phyloP scores from a whole-genome alignment of 768 basidiomycete genomes.

The Suillus brevipes region DNA sequence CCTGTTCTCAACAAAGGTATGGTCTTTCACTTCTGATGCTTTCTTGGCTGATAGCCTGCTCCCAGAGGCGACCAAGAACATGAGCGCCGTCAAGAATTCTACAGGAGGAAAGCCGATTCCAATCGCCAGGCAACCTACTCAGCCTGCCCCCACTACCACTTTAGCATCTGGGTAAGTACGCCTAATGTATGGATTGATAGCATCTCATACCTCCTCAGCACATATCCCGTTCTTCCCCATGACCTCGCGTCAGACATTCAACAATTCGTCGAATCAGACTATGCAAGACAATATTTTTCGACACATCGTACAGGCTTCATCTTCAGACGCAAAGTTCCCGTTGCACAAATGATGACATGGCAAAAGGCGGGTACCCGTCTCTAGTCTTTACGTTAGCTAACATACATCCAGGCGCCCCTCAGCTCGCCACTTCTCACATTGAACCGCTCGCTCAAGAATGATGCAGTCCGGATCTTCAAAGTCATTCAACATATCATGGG shows the following conservation, averaged over 20 bases:
- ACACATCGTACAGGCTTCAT: slow-evolving; percentile 89
- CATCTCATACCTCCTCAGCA: slow-evolving; percentile 42
- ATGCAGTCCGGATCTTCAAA: slow-evolving; percentile 85
- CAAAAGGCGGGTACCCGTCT: slow-evolving; percentile 59
- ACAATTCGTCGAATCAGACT: slow-evolving; percentile 84
- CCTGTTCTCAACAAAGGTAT: slow-evolving; percentile 73
- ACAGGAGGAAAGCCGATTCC: slow-evolving; percentile 62
- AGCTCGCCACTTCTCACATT: slow-evolving; percentile 73
- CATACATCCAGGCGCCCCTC: slow-evolving; percentile 51
- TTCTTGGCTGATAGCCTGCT: slow-evolving; percentile 2
- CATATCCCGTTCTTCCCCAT: slow-evolving; percentile 74
- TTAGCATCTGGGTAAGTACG: slow-evolving; percentile 64
- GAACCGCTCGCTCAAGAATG: slow-evolving; percentile 63
- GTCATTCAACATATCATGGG: slow-evolving; percentile 93
- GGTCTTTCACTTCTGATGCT: slow-evolving; percentile 16
- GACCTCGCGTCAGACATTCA: slow-evolving; percentile 84
- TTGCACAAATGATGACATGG: slow-evolving; percentile 89
- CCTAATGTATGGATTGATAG: slow-evolving; percentile 8
- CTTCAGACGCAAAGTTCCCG: slow-evolving; percentile 77
- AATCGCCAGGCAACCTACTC: slow-evolving; percentile 42
- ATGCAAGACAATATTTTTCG: slow-evolving; percentile 85
- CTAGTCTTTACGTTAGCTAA: background rate
- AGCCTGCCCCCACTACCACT: slow-evolving; percentile 39
- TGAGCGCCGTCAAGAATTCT: slow-evolving; percentile 76
- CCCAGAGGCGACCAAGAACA: slow-evolving; percentile 62